Conservation (phyloP, 805 yeast species). For the Ogataea nitratoaversa region DNA sequence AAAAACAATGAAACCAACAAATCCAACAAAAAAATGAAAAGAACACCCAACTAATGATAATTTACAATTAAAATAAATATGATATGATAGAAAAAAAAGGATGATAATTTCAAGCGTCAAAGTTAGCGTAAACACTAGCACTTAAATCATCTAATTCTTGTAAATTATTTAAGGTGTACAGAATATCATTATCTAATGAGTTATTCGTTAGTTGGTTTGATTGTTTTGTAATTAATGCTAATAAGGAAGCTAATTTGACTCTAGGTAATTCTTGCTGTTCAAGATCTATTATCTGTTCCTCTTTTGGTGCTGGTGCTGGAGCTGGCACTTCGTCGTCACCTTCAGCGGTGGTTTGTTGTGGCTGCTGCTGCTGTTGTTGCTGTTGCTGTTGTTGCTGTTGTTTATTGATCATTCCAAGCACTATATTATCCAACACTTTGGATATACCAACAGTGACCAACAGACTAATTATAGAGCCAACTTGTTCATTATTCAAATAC, state of each 20-base stretch:
- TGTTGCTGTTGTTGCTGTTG: conserved; percentile 9
- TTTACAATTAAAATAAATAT: too few species aligned
- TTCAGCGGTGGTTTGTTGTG: conserved; percentile 1
- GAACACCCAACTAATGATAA: too few species aligned
- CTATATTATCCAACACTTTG: conserved; percentile 44
- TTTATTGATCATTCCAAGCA: conserved; percentile 12
- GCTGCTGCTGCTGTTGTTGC: conserved; percentile 7
- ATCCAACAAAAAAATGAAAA: too few species aligned
- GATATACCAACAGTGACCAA: conserved; percentile 42
- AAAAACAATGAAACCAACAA: too few species aligned
- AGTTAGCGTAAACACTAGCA: conserved; percentile 86
- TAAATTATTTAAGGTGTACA: conserved; percentile 40
- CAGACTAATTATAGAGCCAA: conserved; percentile 29
- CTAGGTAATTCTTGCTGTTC: conserved; percentile 7
- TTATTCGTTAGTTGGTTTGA: conserved; percentile 36
- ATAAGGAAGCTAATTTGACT: conserved; percentile 60
- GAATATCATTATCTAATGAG: conserved; percentile 28
- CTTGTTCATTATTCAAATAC: conserved; percentile 26
- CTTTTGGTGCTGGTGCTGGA: too few species aligned
- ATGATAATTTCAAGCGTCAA: conserved; percentile 34
- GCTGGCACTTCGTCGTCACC: conserved; percentile 1
- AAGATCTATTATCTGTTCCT: neutral
- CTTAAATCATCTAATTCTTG: conserved; percentile 80
- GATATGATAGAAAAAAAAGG: too few species aligned
- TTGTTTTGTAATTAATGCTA: conserved; percentile 68